phyloP scores from a whole-genome alignment of 2,329 filamentous ascomycete genomes.

The Phoma herbarum region DNA sequence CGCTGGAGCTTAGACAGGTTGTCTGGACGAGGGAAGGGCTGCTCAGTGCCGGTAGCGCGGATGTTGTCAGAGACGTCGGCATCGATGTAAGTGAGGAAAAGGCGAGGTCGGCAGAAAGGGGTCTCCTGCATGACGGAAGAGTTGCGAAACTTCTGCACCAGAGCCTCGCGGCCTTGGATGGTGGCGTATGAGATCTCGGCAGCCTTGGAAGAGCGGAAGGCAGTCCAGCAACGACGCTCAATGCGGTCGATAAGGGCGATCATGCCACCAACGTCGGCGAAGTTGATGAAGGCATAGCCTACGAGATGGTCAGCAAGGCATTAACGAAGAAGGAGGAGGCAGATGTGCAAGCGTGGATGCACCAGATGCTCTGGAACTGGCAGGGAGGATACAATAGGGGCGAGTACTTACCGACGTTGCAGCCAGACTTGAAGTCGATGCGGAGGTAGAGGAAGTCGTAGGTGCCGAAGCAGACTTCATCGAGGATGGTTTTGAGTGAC shows the following conservation, averaged over 20 bases:
- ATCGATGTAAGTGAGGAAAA: slow-evolving; percentile 61
- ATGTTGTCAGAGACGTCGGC: slow-evolving; percentile 51
- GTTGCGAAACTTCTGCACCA: slow-evolving; percentile 96
- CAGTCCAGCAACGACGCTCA: slow-evolving; percentile 66
- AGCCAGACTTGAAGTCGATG: slow-evolving; percentile 66
- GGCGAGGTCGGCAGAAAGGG: slow-evolving; percentile 80
- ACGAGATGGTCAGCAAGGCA: background rate
- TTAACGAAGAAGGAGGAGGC: background rate
- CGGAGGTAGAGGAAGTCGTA: slow-evolving; percentile 97
- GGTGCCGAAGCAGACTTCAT: slow-evolving; percentile 78
- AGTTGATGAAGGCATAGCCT: slow-evolving; percentile 95
- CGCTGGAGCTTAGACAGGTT: slow-evolving; percentile 88
- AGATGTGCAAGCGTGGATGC: background rate
- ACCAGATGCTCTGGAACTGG: background rate
- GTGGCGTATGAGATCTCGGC: slow-evolving; percentile 97
- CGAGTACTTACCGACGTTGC: slow-evolving; percentile 68
- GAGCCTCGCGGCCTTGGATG: slow-evolving; percentile 89
- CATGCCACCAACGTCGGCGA: slow-evolving; percentile 69
- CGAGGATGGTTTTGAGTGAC: slow-evolving; percentile 76
- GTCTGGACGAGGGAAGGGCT: slow-evolving; percentile 79
- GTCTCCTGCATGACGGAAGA: slow-evolving; percentile 94
- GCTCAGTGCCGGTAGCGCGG: slow-evolving; percentile 71
- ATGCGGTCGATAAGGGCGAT: slow-evolving; percentile 42
- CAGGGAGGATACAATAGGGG: background rate
- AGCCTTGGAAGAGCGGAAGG: slow-evolving; percentile 83